Evolutionary conservation across 2,329 filamentous ascomycete species (phyloP).

Genomic region (Trematosphaeria pertusa): DNA sequence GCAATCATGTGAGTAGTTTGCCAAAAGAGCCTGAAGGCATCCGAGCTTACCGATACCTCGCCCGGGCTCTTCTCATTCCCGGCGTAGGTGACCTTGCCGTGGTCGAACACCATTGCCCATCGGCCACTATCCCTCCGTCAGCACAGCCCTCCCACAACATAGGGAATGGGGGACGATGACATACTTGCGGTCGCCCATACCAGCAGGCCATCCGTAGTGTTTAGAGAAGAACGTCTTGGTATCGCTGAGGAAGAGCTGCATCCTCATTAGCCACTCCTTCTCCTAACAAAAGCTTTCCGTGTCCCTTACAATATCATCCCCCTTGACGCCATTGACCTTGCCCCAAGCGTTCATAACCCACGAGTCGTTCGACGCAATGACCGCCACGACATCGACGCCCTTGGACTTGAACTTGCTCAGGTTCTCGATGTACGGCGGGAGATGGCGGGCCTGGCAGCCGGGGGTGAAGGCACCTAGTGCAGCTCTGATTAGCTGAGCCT

Average conservation of each 20-base stretch:
- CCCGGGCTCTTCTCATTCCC: slow-evolving; percentile 69
- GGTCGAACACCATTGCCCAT: slow-evolving; percentile 78
- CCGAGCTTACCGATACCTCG: slow-evolving; percentile 53
- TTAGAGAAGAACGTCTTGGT: slow-evolving; percentile 75
- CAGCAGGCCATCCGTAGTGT: slow-evolving; percentile 76
- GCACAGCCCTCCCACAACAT: background rate
- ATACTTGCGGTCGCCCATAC: slow-evolving; percentile 70
- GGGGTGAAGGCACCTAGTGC: slow-evolving; percentile 78
- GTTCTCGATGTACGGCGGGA: slow-evolving; percentile 80
- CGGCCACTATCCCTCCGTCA: slow-evolving; percentile 55
- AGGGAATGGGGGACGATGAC: background rate
- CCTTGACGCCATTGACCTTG: slow-evolving; percentile 82
- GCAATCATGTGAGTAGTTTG: too few species aligned
- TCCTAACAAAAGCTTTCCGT: background rate
- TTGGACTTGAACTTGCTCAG: slow-evolving; percentile 74
- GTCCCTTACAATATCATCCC: slow-evolving; percentile 68
- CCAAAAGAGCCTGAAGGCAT: too few species aligned
- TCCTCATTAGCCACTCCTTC: background rate
- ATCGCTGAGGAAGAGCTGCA: slow-evolving; percentile 78
- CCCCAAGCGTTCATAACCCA: slow-evolving; percentile 90
- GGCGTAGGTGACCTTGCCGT: slow-evolving; percentile 83
- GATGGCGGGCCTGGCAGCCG: slow-evolving; percentile 80
- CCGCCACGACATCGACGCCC: slow-evolving; percentile 81
- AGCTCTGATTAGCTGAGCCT: background rate
- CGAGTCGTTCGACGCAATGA: slow-evolving; percentile 84